Percentiles rank a stretch among this genome's conserved stretches.
Evolutionary conservation across 2,329 filamentous ascomycete species (phyloP).

Genomic region (Lanzia echinophila): DNA sequence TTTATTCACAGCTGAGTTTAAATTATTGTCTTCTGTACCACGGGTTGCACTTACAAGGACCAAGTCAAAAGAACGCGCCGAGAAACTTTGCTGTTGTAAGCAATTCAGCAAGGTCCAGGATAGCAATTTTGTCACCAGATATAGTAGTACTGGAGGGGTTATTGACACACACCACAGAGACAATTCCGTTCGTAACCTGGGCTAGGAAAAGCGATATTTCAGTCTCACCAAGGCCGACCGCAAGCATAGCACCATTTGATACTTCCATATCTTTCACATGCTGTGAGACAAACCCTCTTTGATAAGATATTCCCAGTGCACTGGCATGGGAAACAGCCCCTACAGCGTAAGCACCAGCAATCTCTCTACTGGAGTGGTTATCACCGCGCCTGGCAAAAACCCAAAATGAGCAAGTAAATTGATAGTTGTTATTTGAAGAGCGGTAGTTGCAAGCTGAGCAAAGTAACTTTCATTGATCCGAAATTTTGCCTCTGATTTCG

Average conservation of each 20-base stretch:
- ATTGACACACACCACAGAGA: conserved; percentile 32
- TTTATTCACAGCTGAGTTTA: no score
- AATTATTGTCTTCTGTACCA: no score
- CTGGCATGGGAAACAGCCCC: conserved; percentile 19
- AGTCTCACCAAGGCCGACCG: conserved; percentile 35
- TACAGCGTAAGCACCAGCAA: conserved; percentile 33
- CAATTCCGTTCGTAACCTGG: conserved; percentile 8
- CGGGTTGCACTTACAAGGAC: no score
- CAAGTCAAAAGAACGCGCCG: no score
- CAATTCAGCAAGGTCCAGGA: conserved; percentile 12
- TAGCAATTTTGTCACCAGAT: conserved; percentile 18
- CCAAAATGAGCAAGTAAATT: conserved; percentile 20
- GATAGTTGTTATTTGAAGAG: conserved; percentile 27
- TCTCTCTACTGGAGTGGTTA: conserved; percentile 30
- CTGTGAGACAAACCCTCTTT: conserved; percentile 14
- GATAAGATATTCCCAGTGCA: conserved; percentile 21
- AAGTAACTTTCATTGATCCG: conserved; percentile 18
- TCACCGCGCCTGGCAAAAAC: conserved; percentile 19
- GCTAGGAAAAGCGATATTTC: conserved; percentile 11
- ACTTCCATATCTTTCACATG: conserved; percentile 15
- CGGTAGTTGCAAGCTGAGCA: conserved; percentile 21
- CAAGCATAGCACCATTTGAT: conserved; percentile 45
- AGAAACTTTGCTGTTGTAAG: no score
- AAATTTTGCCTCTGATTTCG: conserved; percentile 24
- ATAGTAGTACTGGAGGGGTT: conserved; percentile 23